Evolutionary conservation across 164 flowering plant species (phyloP).

Genomic region (Echeveria elegans): DNA sequence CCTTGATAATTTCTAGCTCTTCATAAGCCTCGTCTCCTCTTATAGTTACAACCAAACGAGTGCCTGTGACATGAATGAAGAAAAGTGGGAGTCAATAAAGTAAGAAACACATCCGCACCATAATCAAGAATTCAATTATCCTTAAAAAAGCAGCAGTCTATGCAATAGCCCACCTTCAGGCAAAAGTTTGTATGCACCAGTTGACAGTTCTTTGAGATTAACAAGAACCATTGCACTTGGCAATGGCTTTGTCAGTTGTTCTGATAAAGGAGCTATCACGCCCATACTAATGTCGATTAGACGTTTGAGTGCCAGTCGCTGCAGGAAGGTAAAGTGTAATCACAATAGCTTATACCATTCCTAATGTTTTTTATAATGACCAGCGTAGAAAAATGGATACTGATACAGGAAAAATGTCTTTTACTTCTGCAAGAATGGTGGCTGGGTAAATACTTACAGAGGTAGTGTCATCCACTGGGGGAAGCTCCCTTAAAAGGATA

Average conservation of each 20-base stretch:
- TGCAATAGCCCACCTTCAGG: slow-evolving; percentile 54
- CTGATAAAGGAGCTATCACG: slow-evolving; percentile 79
- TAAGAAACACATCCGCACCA: not conserved
- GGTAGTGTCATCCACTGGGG: slow-evolving; percentile 64
- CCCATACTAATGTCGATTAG: slow-evolving; percentile 93
- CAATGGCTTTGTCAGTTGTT: slow-evolving; percentile 87
- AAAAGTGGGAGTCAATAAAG: not conserved
- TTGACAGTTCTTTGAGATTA: slow-evolving; percentile 69
- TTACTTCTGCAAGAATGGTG: not conserved
- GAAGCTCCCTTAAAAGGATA: slow-evolving; percentile 78
- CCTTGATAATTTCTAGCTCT: slow-evolving; percentile 68
- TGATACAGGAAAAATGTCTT: not conserved
- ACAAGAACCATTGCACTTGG: slow-evolving; percentile 79
- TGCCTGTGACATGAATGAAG: slow-evolving; percentile 35
- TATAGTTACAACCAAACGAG: slow-evolving; percentile 78
- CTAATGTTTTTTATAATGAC: slow-evolving; percentile 10
- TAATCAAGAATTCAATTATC: not conserved
- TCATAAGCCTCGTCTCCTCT: slow-evolving; percentile 86
- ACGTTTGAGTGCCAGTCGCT: slow-evolving; percentile 93
- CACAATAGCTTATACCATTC: not conserved
- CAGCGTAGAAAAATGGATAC: not conserved
- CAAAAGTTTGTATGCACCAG: slow-evolving; percentile 80
- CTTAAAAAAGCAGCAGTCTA: not conserved
- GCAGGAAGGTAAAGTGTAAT: slow-evolving; percentile 17
- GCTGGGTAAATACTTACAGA: slow-evolving; percentile 41